Evolutionary conservation across 2,329 filamentous ascomycete genomes (phyloP).

Genomic region (Alternaria hordeiaustralica): DNA sequence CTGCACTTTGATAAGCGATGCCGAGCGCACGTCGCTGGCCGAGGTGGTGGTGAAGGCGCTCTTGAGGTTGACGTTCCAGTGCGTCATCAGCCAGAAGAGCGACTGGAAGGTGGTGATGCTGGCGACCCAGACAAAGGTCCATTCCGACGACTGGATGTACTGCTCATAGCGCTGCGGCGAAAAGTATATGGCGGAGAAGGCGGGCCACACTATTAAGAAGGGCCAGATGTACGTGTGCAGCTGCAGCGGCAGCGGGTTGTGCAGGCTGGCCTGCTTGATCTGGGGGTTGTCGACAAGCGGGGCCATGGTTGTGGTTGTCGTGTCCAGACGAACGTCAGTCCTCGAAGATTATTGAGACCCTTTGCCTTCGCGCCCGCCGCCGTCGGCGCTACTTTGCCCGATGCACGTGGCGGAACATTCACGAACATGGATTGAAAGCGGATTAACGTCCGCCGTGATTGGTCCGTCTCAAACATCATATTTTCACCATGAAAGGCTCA

Average conservation of each 20-base stretch:
- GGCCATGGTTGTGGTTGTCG: slow-evolving; percentile 38
- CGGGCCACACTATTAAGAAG: slow-evolving; percentile 88
- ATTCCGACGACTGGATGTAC: slow-evolving; percentile 92
- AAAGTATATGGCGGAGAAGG: slow-evolving; percentile 88
- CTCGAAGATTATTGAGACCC: slow-evolving; percentile 16
- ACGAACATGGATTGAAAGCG: slow-evolving; percentile 6
- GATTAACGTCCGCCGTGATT: slow-evolving; percentile 7
- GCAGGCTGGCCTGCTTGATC: slow-evolving; percentile 85
- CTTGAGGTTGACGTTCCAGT: slow-evolving; percentile 93
- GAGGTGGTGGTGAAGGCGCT: slow-evolving; percentile 80
- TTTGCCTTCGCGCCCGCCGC: slow-evolving; percentile 19
- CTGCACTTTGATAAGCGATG: slow-evolving; percentile 89
- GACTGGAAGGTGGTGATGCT: slow-evolving; percentile 87
- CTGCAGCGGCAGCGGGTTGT: slow-evolving; percentile 81
- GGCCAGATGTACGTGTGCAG: slow-evolving; percentile 93
- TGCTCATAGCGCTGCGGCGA: slow-evolving; percentile 83
- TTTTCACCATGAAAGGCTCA: neutral
- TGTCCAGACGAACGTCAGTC: slow-evolving; percentile 20
- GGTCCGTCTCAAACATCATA: slow-evolving; percentile 13
- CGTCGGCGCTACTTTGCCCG: slow-evolving; percentile 11
- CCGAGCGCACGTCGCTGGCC: slow-evolving; percentile 73
- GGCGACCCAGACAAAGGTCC: slow-evolving; percentile 95
- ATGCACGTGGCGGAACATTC: slow-evolving; percentile 12
- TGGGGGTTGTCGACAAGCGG: slow-evolving; percentile 90
- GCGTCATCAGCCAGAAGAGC: slow-evolving; percentile 91